phyloP scores from a whole-genome alignment of 192 early-diverging fungal genomes.

The Backusella psychrophila region DNA sequence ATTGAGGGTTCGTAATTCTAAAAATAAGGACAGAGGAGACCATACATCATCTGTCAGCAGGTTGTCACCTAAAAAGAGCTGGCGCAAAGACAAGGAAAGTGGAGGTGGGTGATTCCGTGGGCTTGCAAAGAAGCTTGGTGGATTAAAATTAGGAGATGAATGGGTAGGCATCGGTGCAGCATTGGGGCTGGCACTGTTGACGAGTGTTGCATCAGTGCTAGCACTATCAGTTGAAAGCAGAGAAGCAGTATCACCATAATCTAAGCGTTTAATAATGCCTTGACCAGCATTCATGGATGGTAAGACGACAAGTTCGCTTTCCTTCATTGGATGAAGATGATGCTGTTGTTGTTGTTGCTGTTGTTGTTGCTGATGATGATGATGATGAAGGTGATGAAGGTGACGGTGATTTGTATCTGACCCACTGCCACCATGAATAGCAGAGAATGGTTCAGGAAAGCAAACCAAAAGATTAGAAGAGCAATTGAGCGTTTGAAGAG shows the following conservation, averaged over 20 bases:
- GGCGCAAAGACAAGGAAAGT: conserved; percentile 51
- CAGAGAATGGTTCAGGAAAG: conserved; percentile 70
- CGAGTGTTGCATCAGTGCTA: background rate
- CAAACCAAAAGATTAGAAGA: conserved; percentile 79
- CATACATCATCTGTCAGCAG: conserved; percentile 79
- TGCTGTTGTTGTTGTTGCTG: background rate
- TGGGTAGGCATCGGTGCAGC: conserved; percentile 23
- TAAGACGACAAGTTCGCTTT: conserved; percentile 45
- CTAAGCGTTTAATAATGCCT: conserved; percentile 30
- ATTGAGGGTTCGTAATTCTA: conserved; percentile 76
- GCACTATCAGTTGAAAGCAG: background rate
- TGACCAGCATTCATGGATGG: conserved; percentile 37
- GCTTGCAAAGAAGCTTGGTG: conserved; percentile 47
- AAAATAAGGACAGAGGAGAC: conserved; percentile 68
- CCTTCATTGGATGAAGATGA: conserved; percentile 34
- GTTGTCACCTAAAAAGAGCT: conserved; percentile 82
- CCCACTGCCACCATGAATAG: background rate
- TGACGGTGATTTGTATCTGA: background rate
- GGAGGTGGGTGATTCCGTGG: conserved; percentile 52
- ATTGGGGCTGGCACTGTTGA: conserved; percentile 1
- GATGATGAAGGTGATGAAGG: background rate
- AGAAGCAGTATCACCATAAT: conserved; percentile 9
- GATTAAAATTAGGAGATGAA: conserved; percentile 50
- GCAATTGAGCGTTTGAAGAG: conserved; percentile 68
- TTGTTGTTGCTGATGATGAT: conserved; percentile 17